Percentiles rank a stretch among this genome's conserved stretches.
Conservation (phyloP, 2,329 filamentous ascomycete species). For the Colletotrichum abscissum region DNA sequence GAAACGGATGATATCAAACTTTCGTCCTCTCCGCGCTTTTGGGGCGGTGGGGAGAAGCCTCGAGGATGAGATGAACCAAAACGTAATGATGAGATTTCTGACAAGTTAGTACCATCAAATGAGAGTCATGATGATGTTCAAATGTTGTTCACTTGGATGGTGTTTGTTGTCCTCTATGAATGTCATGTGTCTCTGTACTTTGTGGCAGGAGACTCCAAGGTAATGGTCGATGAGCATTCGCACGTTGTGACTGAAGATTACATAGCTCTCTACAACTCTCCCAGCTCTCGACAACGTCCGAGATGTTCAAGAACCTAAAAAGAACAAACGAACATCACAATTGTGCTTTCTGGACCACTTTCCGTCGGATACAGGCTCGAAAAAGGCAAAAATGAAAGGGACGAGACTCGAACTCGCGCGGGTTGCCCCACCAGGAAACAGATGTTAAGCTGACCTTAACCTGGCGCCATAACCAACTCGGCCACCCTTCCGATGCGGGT, state of each 20-base stretch:
- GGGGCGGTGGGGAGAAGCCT: constrained; percentile 8
- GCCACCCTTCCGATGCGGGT: constrained; percentile 20
- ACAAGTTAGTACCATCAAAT: constrained; percentile 21
- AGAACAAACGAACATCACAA: too few species aligned
- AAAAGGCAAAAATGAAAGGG: constrained; percentile 29
- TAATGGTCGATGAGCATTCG: too few species aligned
- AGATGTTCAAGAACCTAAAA: too few species aligned
- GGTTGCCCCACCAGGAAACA: constrained; percentile 37
- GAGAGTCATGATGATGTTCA: constrained; percentile 22
- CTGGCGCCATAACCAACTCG: constrained; percentile 37
- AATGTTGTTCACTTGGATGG: not conserved
- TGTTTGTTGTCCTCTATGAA: too few species aligned
- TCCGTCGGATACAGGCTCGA: too few species aligned
- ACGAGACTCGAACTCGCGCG: constrained; percentile 37
- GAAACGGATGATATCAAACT: constrained; percentile 25
- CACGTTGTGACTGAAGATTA: too few species aligned
- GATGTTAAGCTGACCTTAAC: constrained; percentile 36
- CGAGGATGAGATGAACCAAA: constrained; percentile 26
- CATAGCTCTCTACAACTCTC: too few species aligned
- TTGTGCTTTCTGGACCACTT: too few species aligned
- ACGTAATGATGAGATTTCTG: constrained; percentile 33
- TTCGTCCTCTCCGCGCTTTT: constrained; percentile 5
- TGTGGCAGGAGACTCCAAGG: too few species aligned
- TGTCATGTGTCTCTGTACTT: too few species aligned
- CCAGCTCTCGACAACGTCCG: too few species aligned